Base-by-base conservation (phyloP, 108 stramenopile genomes). In the Seminavis robusta region DNA sequence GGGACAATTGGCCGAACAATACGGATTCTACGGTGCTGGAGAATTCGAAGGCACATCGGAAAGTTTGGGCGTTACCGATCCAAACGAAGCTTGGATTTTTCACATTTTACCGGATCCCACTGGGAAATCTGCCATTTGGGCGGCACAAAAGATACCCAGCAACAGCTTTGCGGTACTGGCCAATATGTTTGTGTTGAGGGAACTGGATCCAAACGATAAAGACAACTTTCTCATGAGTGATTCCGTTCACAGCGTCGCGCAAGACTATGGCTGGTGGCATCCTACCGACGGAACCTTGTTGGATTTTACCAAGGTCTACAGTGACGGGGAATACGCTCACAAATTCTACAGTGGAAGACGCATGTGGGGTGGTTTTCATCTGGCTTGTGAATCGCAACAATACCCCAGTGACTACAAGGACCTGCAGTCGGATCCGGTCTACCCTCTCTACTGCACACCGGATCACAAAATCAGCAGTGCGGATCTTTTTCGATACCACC, bases 1-100 rank as follows among this genome's bases (percentile, higher is more conserved):
- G 84, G 92, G 92, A 29, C 54, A 59, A 16, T 64, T 94, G 43
- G 92, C 92, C 2, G 81, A 59, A 13, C 41, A 82, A 42, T 54
- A 87, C 77, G 92, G 92, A 5, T 94, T 84, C 63, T 94, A 94
- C 65, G 86, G 86, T 15, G 85, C 83, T 32, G 76, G 76, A 15
- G 60, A 67, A 62, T 71, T 74, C 53, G 71, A 74, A 66, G 81
- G 82, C 24, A 82, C 70, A 0, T 87, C 81, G 8, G 92, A 94
- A 64, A 67, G 73, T 24, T 56, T 94, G 31, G 79, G 68, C 1
- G 77, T 93, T 6, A 63, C 64, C 4, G 92, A 94, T 52, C 32
- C 64, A 1, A 33, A 66, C 0, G 86, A 90, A 43, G 89, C 71
- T 1, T 94, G 88, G 87, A 69, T 94, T 1, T 86, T 94, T 63